These are phyloP conservation scores for Astrothelium macrocarpum DNA, from an alignment of 495 filamentous ascomycete genomes.

Conservation along the genomic window DNA sequence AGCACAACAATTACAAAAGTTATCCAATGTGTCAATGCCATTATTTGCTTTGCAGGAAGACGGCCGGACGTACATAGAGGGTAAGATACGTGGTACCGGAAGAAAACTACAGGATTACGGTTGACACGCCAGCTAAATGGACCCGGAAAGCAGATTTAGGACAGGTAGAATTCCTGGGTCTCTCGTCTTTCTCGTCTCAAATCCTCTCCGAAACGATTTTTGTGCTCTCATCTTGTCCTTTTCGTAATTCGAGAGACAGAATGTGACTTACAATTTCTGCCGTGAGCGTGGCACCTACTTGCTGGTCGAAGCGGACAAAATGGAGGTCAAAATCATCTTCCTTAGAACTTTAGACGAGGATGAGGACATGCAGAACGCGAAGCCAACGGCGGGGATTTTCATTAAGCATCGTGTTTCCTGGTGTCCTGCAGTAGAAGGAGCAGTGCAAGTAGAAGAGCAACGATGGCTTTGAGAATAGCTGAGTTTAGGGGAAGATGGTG, in stretches of 20 bases:
- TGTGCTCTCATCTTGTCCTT: neutral
- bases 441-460: neutral
- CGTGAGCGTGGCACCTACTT: constrained; percentile 9
- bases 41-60: constrained; percentile 16
- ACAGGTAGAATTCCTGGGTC: neutral
- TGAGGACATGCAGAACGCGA: neutral
- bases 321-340: constrained; percentile 12
- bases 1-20: too few relatives aligned
- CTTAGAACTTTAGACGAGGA: constrained; percentile 16
- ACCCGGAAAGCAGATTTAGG: constrained; percentile 13
- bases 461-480: neutral
- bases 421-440: neutral
- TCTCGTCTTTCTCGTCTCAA: neutral
- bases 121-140: constrained; percentile 6
- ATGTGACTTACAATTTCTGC: constrained; percentile 13
- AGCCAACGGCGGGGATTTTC: constrained; percentile 15
- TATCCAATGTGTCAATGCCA: too few relatives aligned
- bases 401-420: constrained; percentile 1
- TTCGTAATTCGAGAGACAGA: neutral
- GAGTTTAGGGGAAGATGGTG: too few relatives aligned
- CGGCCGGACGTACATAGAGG: constrained; percentile 13
- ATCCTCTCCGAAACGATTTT: neutral
- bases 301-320: constrained; percentile 7
- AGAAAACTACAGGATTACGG: neutral
- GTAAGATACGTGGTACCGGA: constrained; percentile 7